A percentile compares a stretch with the other conserved stretches of the same genome.
Conservation (phyloP, 2,329 filamentous ascomycete genomes). For the Kalmusia sp. region DNA sequence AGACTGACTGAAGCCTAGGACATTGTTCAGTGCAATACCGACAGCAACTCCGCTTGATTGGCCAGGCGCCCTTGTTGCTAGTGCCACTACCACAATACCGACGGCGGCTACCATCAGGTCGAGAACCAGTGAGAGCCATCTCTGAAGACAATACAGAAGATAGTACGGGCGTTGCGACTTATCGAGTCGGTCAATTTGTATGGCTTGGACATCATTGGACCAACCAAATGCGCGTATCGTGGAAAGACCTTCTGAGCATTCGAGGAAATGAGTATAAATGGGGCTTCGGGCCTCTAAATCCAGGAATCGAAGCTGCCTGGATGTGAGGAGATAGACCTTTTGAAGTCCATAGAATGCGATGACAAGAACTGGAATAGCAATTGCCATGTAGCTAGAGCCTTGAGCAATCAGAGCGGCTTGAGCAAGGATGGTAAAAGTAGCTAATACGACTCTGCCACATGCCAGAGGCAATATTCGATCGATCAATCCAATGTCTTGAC, state of each 20-base stretch:
- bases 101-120: constrained; percentile 39
- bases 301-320: constrained; percentile 54
- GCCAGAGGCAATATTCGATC: constrained; percentile 1
- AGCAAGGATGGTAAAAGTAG: neutral
- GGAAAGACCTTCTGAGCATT: constrained; percentile 52
- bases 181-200: constrained; percentile 30
- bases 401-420: constrained; percentile 37
- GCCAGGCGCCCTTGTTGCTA: constrained; percentile 36
- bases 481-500: constrained; percentile 5
- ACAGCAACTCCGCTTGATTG: too few species aligned
- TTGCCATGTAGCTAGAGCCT: constrained; percentile 2
- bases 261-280: constrained; percentile 56
- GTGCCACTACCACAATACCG: constrained; percentile 34
- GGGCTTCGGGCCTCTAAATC: constrained; percentile 57
- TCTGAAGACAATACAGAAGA: constrained; percentile 39
- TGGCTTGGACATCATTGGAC: constrained; percentile 24
- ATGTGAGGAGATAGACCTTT: constrained; percentile 51
- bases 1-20: constrained; percentile 57
- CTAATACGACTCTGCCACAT: neutral
- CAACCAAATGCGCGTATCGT: constrained; percentile 58
- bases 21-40: constrained; percentile 57
- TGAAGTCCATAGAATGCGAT: constrained; percentile 46
- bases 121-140: constrained; percentile 48
- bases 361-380: constrained; percentile 37
- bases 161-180: constrained; percentile 48